Base-by-base conservation (phyloP, 805 yeast species). In the Kuraishia capsulata region DNA sequence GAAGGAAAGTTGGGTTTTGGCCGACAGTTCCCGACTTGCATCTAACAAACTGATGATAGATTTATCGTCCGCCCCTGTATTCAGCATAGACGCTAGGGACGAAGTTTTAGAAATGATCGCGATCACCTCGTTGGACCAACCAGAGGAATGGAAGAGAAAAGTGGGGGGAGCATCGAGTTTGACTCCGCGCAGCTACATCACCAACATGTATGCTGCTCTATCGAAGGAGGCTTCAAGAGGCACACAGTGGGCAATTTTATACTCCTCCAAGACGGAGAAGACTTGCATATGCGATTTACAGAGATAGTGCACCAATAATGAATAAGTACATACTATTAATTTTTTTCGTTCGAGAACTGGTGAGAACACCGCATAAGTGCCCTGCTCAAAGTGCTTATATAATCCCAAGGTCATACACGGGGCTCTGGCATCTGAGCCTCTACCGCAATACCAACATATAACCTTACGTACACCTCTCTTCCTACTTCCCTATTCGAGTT, bases 51-150 rank as follows among this genome's bases (percentile, higher is more conserved):
- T 81, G 35, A 53, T 87, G 30, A 67, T 69, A 36, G 68, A 65
- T 9, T 55, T 90, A 30, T 65, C 79, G 0, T 59, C 63, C 18
- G 80, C 92, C 0, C 90, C 97, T 0, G 73, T 90, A 1, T 67
- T 88, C 35, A 73, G 82, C 0, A 75, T 90, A 25, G 97, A 90
- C 53, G 77, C 75, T 3, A 70, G 81, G 43, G 95, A 86, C 48
- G 97, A 88, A 44, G 83, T 86, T 2, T 56, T 92, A 43, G 90
- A 88, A 37, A 83, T 88, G 71, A 83, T 90, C 30, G 69, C 83
- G 11, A 72, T 81, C 2, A 81, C 89, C 0, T 81, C 94, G 0
- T 58, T 86, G n/a, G 66, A 69, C 21, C 87, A 76, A 44, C 79
- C 76, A 36, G 95, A 86, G 44, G 90, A 85, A 67, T 80, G 87